phyloP scores from a whole-genome alignment of 106 monocot genomes.

The Hemerocallis citrina region DNA sequence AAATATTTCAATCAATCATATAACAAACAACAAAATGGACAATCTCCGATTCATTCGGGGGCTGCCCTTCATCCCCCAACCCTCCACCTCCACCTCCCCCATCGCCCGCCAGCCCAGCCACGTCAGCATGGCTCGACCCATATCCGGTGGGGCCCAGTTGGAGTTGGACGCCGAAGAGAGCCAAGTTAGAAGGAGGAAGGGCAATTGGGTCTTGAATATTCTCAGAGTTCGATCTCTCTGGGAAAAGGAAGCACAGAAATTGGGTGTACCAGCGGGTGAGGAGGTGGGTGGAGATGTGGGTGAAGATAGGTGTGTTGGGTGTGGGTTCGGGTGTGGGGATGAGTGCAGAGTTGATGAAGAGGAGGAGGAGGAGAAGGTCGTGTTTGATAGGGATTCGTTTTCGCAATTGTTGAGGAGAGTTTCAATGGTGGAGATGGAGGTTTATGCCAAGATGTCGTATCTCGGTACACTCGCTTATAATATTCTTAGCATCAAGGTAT shows the following conservation, averaged over 20 bases:
- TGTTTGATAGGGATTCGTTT: conserved; percentile 56
- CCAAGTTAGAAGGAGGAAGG: conserved; percentile 8
- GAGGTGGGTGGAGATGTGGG: conserved; percentile 4
- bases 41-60: conserved; percentile 19
- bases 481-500: conserved; percentile 71
- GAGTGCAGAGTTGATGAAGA: background rate
- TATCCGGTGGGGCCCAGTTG: conserved; percentile 1
- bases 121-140: background rate
- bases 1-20: no score
- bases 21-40: no score
- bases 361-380: conserved; percentile 15
- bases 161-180: conserved; percentile 5
- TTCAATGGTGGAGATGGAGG: conserved; percentile 41
- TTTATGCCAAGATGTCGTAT: conserved; percentile 56
- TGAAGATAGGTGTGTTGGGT: conserved; percentile 8
- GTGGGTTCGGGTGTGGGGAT: conserved; percentile 1
- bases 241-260: conserved; percentile 17
- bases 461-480: conserved; percentile 61
- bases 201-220: conserved; percentile 47
- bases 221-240: conserved; percentile 22
- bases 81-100: conserved; percentile 2
- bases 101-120: background rate
- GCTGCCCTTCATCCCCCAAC: conserved; percentile 1
- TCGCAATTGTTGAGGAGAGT: conserved; percentile 50
- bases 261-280: no score